phyloP scores from a whole-genome alignment of 148 eudicot genomes.

The Camellia sinensis region DNA sequence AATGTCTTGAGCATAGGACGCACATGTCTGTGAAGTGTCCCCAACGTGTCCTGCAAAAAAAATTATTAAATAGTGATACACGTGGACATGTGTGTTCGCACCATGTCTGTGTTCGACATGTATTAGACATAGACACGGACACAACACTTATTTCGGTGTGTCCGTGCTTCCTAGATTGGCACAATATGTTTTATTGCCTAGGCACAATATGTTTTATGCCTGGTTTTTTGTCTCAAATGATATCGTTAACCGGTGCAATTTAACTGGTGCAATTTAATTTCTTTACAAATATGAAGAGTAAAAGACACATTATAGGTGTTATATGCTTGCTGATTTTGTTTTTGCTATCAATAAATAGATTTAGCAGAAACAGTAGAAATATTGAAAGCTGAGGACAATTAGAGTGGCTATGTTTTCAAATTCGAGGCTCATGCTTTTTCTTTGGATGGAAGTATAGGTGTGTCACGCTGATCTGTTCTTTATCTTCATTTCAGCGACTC shows the following conservation, averaged over 20 bases:
- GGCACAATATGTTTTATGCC: neutral
- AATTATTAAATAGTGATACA: too few species aligned
- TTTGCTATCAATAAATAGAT: neutral
- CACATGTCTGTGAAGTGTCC: too few species aligned
- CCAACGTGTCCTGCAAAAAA: too few species aligned
- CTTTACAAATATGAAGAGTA: neutral
- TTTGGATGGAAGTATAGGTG: neutral
- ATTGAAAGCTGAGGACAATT: neutral
- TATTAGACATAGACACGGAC: too few species aligned
- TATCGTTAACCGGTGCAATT: neutral
- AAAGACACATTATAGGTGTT: slow-evolving; percentile 4
- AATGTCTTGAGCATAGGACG: too few species aligned
- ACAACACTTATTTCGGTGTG: too few species aligned
- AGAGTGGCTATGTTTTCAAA: neutral
- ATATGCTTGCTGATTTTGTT: neutral
- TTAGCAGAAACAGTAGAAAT: neutral
- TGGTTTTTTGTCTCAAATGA: neutral
- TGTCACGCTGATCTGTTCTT: neutral
- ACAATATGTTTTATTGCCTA: too few species aligned
- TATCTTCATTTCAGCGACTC: neutral
- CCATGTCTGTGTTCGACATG: too few species aligned
- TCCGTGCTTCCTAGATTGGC: too few species aligned
- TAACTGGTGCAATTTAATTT: neutral
- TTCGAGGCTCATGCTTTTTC: neutral
- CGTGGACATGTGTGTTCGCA: too few species aligned